These are phyloP conservation scores for Aegle marmelos DNA, from an alignment of 345 rosid genomes.

Conservation along the genomic window DNA sequence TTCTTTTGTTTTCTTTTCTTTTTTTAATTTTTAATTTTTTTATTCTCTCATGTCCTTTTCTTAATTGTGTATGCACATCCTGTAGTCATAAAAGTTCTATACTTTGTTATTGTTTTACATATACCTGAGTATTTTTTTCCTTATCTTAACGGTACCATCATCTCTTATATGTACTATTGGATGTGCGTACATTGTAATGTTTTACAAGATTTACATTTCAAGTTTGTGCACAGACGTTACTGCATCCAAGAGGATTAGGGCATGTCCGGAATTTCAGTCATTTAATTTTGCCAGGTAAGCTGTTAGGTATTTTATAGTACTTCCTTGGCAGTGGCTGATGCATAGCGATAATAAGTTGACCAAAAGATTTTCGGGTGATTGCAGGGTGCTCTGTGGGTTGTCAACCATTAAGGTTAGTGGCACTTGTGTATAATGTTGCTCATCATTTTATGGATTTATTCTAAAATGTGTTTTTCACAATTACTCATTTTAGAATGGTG, in stretches of 20 bases:
- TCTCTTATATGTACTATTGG: background rate
- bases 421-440: background rate
- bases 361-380: conserved; percentile 1
- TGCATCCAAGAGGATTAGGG: conserved; percentile 36
- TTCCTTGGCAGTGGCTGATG: background rate
- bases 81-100: background rate
- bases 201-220: conserved; percentile 8
- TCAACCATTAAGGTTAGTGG: conserved; percentile 38
- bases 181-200: background rate
- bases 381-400: conserved; percentile 46
- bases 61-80: background rate
- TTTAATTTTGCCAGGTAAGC: conserved; percentile 49
- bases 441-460: background rate
- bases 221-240: conserved; percentile 35
- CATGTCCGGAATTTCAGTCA: conserved; percentile 42
- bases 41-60: background rate
- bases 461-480: background rate
- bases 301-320: background rate
- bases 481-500: background rate
- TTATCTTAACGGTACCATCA: background rate
- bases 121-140: background rate
- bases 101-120: too few species aligned
- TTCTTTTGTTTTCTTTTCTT: background rate
- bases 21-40: background rate
- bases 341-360: background rate